Evolutionary conservation across 352 stramenopile species (phyloP).

Genomic region (Phytophthora sojae): DNA sequence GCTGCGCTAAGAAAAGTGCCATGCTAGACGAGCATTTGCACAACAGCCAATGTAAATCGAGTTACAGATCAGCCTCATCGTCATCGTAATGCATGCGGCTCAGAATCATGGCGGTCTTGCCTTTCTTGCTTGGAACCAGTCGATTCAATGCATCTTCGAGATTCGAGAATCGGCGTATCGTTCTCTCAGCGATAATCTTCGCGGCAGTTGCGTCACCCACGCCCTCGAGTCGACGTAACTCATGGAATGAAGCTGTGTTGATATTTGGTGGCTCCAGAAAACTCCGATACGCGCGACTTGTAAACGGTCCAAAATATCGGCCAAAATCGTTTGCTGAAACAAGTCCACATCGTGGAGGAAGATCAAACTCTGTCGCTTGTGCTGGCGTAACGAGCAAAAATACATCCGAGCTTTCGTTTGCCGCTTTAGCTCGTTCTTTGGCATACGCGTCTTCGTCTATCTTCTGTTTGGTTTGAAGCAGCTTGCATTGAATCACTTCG

Average conservation of each 20-base stretch:
- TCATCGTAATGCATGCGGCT: neutral
- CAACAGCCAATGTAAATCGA: too few species aligned
- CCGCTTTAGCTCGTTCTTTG: neutral
- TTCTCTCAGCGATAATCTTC: slow-evolving; percentile 8
- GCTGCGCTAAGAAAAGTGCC: too few species aligned
- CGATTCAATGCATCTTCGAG: slow-evolving; percentile 6
- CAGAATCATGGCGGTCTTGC: neutral
- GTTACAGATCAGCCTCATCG: neutral
- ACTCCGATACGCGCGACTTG: slow-evolving; percentile 19
- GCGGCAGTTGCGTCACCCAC: neutral
- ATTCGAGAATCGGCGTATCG: neutral
- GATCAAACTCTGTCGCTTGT: slow-evolving; percentile 3
- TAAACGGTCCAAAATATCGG: slow-evolving; percentile 29
- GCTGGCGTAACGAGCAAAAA: slow-evolving; percentile 20
- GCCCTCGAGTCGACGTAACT: slow-evolving; percentile 4
- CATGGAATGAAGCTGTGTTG: neutral
- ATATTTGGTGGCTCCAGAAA: slow-evolving; percentile 11
- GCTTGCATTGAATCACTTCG: slow-evolving; percentile 17
- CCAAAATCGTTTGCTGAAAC: slow-evolving; percentile 17
- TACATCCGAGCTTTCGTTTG: slow-evolving; percentile 3
- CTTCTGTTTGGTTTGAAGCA: neutral
- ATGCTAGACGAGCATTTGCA: too few species aligned
- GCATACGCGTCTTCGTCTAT: neutral
- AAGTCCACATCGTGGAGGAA: slow-evolving; percentile 18
- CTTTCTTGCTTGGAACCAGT: slow-evolving; percentile 1